Base-by-base conservation (phyloP, 176 grass and related monocot genomes). In the Guadua angustifolia region DNA sequence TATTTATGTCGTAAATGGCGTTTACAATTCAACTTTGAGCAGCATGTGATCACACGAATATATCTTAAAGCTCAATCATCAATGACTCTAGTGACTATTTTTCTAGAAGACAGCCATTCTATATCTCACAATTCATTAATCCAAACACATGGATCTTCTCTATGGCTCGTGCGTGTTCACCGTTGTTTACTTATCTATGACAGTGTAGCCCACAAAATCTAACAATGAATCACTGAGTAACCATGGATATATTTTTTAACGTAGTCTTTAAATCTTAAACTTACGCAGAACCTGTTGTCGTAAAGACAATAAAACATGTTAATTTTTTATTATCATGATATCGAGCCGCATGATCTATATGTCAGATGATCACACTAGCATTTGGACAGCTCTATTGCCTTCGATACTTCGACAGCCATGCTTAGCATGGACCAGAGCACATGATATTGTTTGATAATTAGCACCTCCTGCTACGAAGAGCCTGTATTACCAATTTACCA, bases 341-440 rank as follows among this genome's bases (percentile, higher is more conserved):
- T 11, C 26, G 5, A 79, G 3, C 42, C 21, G 4, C n/a, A 8
- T 44, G 10, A 84, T 52, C 21, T 26, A 5, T 9, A 25, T 42
- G 72, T 32, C 42, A 19, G 29, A 43, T 11, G 32, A 6, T 33
- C 67, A 43, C 3, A 18, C 0, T 6, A 57, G 13, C 21, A 29
- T 29, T 63, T 22, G 26, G 72, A 52, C 59, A 8, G 33, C 26
- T 38, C 18, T 38, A 46, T 49, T 21, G 51, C 9, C 35, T 12
- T 9, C 0, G n/a, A n/a, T n/a, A 5, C 12, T 70, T 7, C 6
- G 4, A 24, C 9, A 36, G 25, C 74, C 61, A 16, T 70, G 61
- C 12, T 71, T 66, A 49, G 18, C 36, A 26, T 74, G 84, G 63
- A n/a, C 16, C 11, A 36, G 35, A 66, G 74, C 84, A 77, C 49